A percentile compares a stretch with the other conserved stretches of the same genome.
Evolutionary conservation across 2,329 filamentous ascomycete species (phyloP).

Genomic region (Helminthosporium solani): DNA sequence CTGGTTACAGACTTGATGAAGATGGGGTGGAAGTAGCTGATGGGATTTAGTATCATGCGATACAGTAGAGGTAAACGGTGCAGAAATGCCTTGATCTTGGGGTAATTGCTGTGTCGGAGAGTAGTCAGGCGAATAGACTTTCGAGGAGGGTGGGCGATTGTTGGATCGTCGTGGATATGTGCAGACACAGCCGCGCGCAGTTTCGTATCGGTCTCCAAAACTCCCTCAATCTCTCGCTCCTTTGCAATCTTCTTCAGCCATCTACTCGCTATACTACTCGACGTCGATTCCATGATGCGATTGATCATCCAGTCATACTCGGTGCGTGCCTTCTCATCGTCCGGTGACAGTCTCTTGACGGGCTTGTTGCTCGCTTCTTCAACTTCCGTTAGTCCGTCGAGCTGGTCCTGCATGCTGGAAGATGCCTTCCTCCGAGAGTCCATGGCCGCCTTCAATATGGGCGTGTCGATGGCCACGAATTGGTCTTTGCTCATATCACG

Average conservation of each 20-base stretch:
- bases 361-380: slow-evolving; percentile 42
- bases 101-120: slow-evolving; percentile 46
- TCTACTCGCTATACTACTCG: slow-evolving; percentile 30
- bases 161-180: slow-evolving; percentile 50
- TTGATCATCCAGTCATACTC: slow-evolving; percentile 47
- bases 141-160: slow-evolving; percentile 53
- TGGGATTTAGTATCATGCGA: slow-evolving; percentile 49
- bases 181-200: slow-evolving; percentile 54
- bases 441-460: slow-evolving; percentile 48
- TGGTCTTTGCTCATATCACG: slow-evolving; percentile 42
- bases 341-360: slow-evolving; percentile 47
- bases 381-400: slow-evolving; percentile 15
- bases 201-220: slow-evolving; percentile 44
- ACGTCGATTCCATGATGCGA: slow-evolving; percentile 33
- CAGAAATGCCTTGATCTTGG: slow-evolving; percentile 46
- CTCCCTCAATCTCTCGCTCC: slow-evolving; percentile 28
- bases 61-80: slow-evolving; percentile 54
- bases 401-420: slow-evolving; percentile 27
- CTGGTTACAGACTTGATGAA: slow-evolving; percentile 52
- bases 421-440: slow-evolving; percentile 10
- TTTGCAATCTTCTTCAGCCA: slow-evolving; percentile 24
- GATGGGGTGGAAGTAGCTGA: slow-evolving; percentile 57
- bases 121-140: slow-evolving; percentile 53
- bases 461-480: slow-evolving; percentile 48
- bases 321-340: slow-evolving; percentile 46